These are phyloP conservation scores for Blastomyces parvus DNA, from an alignment of 2,329 filamentous ascomycete genomes.

Conservation along the genomic window DNA sequence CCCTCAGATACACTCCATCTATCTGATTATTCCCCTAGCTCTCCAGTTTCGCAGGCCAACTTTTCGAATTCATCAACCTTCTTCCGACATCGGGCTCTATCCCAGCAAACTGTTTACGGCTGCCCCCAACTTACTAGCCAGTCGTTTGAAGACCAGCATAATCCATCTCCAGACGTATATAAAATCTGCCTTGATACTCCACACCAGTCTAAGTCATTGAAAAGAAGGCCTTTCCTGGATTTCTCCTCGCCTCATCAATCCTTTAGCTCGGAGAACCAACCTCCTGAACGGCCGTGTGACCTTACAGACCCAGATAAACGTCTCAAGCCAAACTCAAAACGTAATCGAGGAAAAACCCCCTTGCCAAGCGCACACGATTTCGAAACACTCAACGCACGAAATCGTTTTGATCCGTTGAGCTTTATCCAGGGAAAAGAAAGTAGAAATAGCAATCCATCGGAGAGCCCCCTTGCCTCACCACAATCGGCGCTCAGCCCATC, in stretches of 20 bases:
- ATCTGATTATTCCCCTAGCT: background rate
- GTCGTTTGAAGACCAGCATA: background rate
- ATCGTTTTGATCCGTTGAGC: constrained; percentile 15
- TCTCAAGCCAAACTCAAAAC: background rate
- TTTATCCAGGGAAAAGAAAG: constrained; percentile 13
- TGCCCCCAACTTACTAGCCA: background rate
- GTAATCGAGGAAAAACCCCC: background rate
- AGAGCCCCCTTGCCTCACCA: background rate
- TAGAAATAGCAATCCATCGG: background rate
- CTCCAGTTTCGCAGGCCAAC: background rate
- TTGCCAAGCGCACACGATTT: constrained; percentile 15
- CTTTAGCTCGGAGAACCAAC: constrained; percentile 1
- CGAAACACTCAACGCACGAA: constrained; percentile 12
- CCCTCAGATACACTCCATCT: background rate
- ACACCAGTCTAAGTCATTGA: background rate
- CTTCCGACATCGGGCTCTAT: background rate
- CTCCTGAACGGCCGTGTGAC: background rate
- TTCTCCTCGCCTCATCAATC: background rate
- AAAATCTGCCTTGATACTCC: background rate
- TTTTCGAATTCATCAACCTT: background rate
- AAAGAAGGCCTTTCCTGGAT: background rate
- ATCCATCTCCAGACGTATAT: background rate
- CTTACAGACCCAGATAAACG: background rate
- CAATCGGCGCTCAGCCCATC: background rate
- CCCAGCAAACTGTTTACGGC: background rate